Percentiles rank a stretch among this genome's conserved stretches.
phyloP scores from a whole-genome alignment of 2,329 filamentous ascomycete genomes.

The Chaetomiaceae sp. region DNA sequence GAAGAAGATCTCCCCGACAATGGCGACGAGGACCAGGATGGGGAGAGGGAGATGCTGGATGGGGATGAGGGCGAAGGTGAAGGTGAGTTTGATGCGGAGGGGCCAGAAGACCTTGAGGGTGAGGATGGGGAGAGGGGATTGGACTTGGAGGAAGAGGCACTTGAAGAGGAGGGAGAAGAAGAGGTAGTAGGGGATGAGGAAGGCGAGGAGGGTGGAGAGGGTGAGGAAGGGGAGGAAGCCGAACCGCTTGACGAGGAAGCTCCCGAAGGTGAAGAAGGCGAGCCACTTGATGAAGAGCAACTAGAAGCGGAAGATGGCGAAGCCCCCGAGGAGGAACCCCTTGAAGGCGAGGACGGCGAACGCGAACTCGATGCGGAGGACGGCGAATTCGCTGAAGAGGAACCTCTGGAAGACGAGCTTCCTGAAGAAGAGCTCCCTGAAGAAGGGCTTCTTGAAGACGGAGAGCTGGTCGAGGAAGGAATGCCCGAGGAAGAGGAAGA shows the following conservation, averaged over 20 bases:
- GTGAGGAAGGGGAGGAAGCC: background rate
- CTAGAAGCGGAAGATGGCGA: no score
- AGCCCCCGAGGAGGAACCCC: background rate
- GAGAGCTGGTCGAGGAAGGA: background rate
- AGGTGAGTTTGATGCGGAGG: background rate
- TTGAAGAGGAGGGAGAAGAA: background rate
- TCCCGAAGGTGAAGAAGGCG: background rate
- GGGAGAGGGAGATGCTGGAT: background rate
- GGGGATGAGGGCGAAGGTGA: background rate
- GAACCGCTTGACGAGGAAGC: background rate
- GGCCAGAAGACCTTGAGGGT: background rate
- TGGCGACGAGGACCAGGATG: background rate
- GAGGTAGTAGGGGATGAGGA: background rate
- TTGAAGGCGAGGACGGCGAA: background rate
- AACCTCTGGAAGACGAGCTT: no score
- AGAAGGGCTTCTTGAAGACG: background rate
- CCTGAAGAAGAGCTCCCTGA: no score
- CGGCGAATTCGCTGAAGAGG: background rate
- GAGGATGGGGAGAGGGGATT: background rate
- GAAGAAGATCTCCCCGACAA: background rate
- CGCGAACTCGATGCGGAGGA: background rate
- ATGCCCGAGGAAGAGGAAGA: background rate
- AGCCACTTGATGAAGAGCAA: no score
- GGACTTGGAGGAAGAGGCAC: background rate
- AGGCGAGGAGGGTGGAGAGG: background rate